Conservation (phyloP, 192 early-diverging fungal genomes). For the Backusella macrospora region DNA sequence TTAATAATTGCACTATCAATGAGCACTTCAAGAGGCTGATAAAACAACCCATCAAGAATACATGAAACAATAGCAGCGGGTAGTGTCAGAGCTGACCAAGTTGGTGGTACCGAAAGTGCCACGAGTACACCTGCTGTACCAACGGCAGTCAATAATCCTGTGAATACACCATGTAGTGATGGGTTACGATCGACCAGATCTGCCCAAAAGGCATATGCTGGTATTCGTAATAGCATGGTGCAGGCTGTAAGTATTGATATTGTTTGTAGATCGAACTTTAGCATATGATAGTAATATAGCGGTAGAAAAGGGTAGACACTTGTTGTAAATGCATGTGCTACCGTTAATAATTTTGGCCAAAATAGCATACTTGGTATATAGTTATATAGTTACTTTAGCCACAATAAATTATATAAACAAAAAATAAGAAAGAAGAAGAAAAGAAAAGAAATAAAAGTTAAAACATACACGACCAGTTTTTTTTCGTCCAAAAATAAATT, state of each 20-base stretch:
- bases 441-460: too few relatives aligned
- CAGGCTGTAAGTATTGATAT: neutral
- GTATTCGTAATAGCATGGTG: neutral
- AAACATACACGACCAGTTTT: too few relatives aligned
- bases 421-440: too few relatives aligned
- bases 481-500: too few relatives aligned
- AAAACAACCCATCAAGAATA: conserved; percentile 26
- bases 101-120: conserved; percentile 16
- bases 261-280: neutral
- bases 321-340: conserved; percentile 11
- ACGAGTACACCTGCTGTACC: conserved; percentile 18
- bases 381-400: too few relatives aligned
- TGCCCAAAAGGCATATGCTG: conserved; percentile 14
- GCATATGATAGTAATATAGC: conserved; percentile 20
- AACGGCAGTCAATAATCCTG: conserved; percentile 15
- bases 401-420: too few relatives aligned
- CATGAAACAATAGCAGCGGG: conserved; percentile 5
- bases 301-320: conserved; percentile 24
- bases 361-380: neutral
- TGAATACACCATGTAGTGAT: conserved; percentile 21
- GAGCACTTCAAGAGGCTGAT: conserved; percentile 20
- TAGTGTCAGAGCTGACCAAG: neutral
- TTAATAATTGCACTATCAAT: conserved; percentile 31
- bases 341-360: conserved; percentile 25
- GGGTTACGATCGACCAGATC: conserved; percentile 7